Evolutionary conservation across 139 green algal species (phyloP).

Genomic region (Coccomyxa sp.): DNA sequence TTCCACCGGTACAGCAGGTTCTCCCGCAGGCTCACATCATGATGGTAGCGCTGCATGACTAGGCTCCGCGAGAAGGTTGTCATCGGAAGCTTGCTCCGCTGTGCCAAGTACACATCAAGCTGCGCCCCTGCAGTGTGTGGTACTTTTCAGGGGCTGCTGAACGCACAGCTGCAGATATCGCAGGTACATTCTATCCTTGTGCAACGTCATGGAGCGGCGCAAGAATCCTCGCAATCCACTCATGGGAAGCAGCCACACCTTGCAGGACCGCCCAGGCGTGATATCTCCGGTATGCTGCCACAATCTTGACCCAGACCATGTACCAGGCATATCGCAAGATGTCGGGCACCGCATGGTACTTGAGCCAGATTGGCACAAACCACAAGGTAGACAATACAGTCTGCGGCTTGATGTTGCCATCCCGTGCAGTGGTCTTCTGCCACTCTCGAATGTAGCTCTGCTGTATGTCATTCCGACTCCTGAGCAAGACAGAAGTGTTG

Average conservation of each 20-base stretch:
- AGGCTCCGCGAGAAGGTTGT: slow-evolving; percentile 3
- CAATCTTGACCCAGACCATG: not conserved
- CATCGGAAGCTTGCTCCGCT: not conserved
- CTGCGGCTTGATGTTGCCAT: not conserved
- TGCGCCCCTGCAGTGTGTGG: too few relatives aligned
- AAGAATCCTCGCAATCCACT: not conserved
- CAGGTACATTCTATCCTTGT: too few relatives aligned
- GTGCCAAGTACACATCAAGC: not conserved
- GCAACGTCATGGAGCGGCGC: too few relatives aligned
- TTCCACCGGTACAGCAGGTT: too few relatives aligned
- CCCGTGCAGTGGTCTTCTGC: not conserved
- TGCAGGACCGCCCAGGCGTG: not conserved
- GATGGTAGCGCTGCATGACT: slow-evolving; percentile 1
- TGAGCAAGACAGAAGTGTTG: not conserved
- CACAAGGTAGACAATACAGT: not conserved
- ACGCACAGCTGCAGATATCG: too few relatives aligned
- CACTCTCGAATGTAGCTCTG: slow-evolving; percentile 3
- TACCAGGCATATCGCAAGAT: slow-evolving; percentile 5
- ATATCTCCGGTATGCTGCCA: not conserved
- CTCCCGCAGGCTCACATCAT: not conserved
- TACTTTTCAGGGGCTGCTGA: too few relatives aligned
- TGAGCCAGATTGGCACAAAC: slow-evolving; percentile 6
- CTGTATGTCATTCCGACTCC: slow-evolving; percentile 7
- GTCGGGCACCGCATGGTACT: slow-evolving; percentile 5
- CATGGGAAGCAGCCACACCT: not conserved